phyloP scores from a whole-genome alignment of 192 early-diverging fungal species.

The Coemansia sp. region DNA sequence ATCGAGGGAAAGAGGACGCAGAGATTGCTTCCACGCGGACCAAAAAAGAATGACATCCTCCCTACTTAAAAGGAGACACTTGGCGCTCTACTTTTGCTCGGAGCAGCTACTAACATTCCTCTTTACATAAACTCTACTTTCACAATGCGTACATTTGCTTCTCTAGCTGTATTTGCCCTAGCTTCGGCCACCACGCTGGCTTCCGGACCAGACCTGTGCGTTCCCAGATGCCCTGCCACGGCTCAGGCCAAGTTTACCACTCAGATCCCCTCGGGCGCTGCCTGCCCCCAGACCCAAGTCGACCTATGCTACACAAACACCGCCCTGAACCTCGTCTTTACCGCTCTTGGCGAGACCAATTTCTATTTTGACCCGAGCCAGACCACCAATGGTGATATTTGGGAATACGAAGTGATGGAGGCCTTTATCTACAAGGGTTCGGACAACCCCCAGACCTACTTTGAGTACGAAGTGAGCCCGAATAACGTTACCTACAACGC shows the following conservation, averaged over 20 bases:
- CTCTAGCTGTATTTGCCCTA: conserved; percentile 5
- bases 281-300: conserved; percentile 38
- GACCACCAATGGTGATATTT: conserved; percentile 51
- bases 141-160: background rate
- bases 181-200: conserved; percentile 2
- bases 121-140: background rate
- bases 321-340: conserved; percentile 36
- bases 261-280: conserved; percentile 24
- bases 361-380: conserved; percentile 42
- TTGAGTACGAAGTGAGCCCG: conserved; percentile 51
- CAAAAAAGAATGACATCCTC: background rate
- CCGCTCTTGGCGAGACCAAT: conserved; percentile 37
- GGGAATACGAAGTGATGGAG: conserved; percentile 54
- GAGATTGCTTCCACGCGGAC: conserved; percentile 1
- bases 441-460: conserved; percentile 46
- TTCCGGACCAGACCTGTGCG: conserved; percentile 9
- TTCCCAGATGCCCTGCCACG: conserved; percentile 38
- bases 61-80: background rate
- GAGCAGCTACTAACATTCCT: background rate
- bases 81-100: background rate
- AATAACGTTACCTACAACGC: conserved; percentile 53
- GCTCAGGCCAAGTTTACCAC: conserved; percentile 28
- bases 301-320: conserved; percentile 49
- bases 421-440: conserved; percentile 51
- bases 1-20: background rate